Conservation (phyloP, 2,329 filamentous ascomycete genomes). For the Colletotrichum eleusines region DNA sequence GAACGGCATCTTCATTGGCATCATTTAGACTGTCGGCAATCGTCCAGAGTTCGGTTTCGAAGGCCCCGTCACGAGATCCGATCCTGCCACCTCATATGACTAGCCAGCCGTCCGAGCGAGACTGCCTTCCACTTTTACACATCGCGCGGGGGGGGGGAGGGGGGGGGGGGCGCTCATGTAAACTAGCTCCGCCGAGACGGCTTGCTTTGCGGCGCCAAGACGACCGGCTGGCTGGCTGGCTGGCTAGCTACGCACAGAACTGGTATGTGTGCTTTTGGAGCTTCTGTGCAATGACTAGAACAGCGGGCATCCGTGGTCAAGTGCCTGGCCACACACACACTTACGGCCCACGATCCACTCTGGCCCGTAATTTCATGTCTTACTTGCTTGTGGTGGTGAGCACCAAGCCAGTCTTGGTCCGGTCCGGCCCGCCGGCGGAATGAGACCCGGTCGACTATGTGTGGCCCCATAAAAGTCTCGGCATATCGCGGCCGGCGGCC, state of each 20-base stretch:
- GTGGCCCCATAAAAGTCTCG: not conserved
- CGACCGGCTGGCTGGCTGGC: not conserved
- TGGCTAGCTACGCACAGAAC: not conserved
- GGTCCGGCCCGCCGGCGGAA: not conserved
- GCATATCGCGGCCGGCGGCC: not conserved
- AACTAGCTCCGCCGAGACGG: not conserved
- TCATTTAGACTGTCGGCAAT: not conserved
- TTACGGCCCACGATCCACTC: not conserved
- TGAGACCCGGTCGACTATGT: not conserved
- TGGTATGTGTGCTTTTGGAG: not conserved
- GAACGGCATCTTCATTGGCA: not conserved
- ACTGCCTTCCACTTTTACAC: not conserved
- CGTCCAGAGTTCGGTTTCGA: constrained; percentile 17
- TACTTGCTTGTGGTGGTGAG: not conserved
- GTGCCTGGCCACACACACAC: not conserved
- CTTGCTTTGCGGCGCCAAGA: not conserved
- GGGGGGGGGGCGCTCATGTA: too few relatives aligned
- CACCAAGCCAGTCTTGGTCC: not conserved
- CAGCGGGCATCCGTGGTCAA: not conserved
- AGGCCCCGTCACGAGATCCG: constrained; percentile 8
- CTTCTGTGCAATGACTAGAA: not conserved
- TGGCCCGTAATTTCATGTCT: not conserved
- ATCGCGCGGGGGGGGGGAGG: too few relatives aligned
- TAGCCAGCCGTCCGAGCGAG: constrained; percentile 15
- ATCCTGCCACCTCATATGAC: constrained; percentile 31